Evolutionary conservation across 306 rosid species (phyloP).

Genomic region (Canavalia gladiata): DNA sequence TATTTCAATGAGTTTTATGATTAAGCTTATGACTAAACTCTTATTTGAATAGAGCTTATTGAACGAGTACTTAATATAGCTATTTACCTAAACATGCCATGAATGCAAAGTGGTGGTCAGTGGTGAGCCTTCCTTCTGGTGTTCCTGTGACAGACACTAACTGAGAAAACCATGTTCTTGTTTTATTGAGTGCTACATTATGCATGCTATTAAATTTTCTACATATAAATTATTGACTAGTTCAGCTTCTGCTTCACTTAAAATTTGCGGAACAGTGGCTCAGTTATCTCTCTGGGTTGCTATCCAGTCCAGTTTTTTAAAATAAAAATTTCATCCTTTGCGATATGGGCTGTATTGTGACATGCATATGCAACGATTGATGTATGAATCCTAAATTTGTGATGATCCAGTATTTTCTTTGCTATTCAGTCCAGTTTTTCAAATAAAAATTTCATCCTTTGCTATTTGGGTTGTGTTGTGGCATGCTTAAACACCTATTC

Average conservation of each 20-base stretch:
- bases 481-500: neutral
- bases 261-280: neutral
- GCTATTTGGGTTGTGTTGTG: neutral
- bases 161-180: neutral
- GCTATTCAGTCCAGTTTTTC: neutral
- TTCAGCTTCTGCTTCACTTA: constrained; percentile 24
- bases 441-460: neutral
- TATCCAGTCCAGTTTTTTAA: neutral
- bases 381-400: neutral
- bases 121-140: neutral
- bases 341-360: neutral
- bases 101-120: neutral
- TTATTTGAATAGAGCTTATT: too few relatives aligned
- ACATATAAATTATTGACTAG: neutral
- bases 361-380: neutral
- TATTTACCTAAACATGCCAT: too few relatives aligned
- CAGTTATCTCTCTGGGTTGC: constrained; percentile 17
- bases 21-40: too few relatives aligned
- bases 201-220: neutral
- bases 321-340: neutral
- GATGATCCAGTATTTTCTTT: neutral
- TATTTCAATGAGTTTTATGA: too few relatives aligned
- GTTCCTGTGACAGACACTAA: neutral
- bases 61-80: too few relatives aligned
- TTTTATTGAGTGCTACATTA: neutral